phyloP scores from a whole-genome alignment of 306 rosid species.

The Prunus mume region DNA sequence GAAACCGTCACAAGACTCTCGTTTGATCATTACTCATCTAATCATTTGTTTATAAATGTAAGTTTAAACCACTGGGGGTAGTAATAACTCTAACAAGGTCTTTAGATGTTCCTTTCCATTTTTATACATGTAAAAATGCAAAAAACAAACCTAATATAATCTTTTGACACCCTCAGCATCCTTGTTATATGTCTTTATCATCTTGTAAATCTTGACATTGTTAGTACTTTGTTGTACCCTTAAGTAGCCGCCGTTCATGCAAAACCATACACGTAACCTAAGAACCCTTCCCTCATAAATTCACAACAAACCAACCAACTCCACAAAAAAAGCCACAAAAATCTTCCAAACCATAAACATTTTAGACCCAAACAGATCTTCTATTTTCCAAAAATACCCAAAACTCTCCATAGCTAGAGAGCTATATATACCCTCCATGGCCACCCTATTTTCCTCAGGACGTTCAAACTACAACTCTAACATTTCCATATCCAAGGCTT shows the following conservation, averaged over 20 bases:
- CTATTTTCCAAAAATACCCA: not conserved
- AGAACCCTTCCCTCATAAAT: not conserved
- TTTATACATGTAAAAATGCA: not conserved
- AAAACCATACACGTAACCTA: not conserved
- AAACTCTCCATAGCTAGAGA: not conserved
- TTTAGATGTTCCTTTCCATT: too few species aligned
- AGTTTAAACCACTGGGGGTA: too few species aligned
- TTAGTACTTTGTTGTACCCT: not conserved
- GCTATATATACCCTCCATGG: constrained; percentile 1
- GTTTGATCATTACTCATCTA: too few species aligned
- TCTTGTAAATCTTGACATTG: too few species aligned
- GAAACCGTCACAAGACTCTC: too few species aligned
- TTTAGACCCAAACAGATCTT: not conserved
- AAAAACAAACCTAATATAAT: too few species aligned
- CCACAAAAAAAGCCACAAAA: not conserved
- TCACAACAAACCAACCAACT: not conserved
- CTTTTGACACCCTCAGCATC: not conserved
- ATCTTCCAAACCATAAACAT: not conserved
- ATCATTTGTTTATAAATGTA: too few species aligned
- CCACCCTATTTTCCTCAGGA: constrained; percentile 9
- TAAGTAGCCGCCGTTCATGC: not conserved
- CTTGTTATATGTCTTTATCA: not conserved
- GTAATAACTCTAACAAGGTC: too few species aligned
- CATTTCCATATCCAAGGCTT: not conserved
- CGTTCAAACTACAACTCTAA: not conserved